A percentile compares a stretch with the other conserved stretches of the same genome.
phyloP scores from a whole-genome alignment of 2,329 filamentous ascomycete species.

The Fusarium pilosicola region DNA sequence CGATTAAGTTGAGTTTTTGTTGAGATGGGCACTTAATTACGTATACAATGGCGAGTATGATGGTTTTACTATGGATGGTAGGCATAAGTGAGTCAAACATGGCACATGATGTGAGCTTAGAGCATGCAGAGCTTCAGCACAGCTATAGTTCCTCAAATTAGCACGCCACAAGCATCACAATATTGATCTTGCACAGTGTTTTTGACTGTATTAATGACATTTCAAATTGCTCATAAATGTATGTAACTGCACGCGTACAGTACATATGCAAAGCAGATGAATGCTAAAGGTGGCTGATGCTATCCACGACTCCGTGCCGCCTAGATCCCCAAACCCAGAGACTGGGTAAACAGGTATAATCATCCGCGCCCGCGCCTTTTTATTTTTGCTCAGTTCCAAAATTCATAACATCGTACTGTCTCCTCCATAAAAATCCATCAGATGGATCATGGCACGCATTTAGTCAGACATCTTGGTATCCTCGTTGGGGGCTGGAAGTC shows the following conservation, averaged over 20 bases:
- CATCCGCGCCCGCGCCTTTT: conserved; percentile 32
- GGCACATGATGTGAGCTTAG: not conserved
- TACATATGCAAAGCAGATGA: conserved; percentile 37
- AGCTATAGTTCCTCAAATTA: not conserved
- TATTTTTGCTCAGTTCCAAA: conserved; percentile 31
- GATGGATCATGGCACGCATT: not conserved
- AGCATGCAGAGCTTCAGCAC: not conserved
- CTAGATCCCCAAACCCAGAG: conserved; percentile 26
- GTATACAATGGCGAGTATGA: not conserved
- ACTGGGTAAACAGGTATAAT: conserved; percentile 30
- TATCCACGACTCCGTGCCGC: conserved; percentile 34
- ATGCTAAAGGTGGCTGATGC: conserved; percentile 29
- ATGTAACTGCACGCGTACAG: conserved; percentile 14
- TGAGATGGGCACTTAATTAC: not conserved
- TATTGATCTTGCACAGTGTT: not conserved
- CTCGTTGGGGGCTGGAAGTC: conserved; percentile 69
- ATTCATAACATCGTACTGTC: conserved; percentile 38
- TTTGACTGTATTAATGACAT: conserved; percentile 22
- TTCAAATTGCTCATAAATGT: conserved; percentile 28
- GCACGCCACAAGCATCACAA: not conserved
- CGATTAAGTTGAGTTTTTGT: not conserved
- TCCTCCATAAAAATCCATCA: conserved; percentile 3
- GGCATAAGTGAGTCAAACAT: not conserved
- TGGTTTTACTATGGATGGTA: not conserved
- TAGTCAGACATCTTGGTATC: conserved; percentile 73